Evolutionary conservation across 768 basidiomycete species (phyloP), one percentile per base, ranked within the genome.

Genomic region (Xerocomus brunneocitrinus): DNA sequence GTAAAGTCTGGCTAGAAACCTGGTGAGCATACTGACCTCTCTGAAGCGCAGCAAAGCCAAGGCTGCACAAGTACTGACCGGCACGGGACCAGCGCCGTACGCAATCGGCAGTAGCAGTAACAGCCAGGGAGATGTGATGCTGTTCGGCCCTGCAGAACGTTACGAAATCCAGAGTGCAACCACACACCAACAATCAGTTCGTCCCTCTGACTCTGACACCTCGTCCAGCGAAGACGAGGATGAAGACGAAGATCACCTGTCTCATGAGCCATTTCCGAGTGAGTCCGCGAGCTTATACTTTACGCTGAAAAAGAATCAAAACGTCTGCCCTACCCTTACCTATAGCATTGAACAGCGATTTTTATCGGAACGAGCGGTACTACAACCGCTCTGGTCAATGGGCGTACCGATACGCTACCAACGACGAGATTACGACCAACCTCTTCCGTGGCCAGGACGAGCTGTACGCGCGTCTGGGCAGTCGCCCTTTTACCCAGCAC

Each of bases 351-450:
- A 68, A 68, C 25, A 27, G 34, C 36, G 41, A 24, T 0, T 68
- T 58, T 44, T 71, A 66, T 30, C 19, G 30, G 38, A 36, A 35
- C 16, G 34, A 62, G 16, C 53, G 31, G 30, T 10, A 16, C 3
- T 5, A 38, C 24, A 25, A 55, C 32, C 10, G 10, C 41, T 50
- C 58, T 22, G 42, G 55, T 8, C 57, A 53, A 25, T 69, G 69
- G 69, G 45, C 35, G 32, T 69, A 69, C 53, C 67, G 68, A 50
- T 71, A 71, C 34, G 58, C 68, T 31, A 70, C 68, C 30, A 47
- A 61, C 14, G 55, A 69, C n/a, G 68, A 69, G 48, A 62, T 71
- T 4, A 55, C 46, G 10, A 59, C 57, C 48, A 69, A 69, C 55
- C 42, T 57, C 40, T 67, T 65, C 50, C 56, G 22, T 4, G 61